A percentile compares a stretch with the other conserved stretches of the same genome.
phyloP scores from a whole-genome alignment of 768 basidiomycete species.

The Punctularia strigosozonata region DNA sequence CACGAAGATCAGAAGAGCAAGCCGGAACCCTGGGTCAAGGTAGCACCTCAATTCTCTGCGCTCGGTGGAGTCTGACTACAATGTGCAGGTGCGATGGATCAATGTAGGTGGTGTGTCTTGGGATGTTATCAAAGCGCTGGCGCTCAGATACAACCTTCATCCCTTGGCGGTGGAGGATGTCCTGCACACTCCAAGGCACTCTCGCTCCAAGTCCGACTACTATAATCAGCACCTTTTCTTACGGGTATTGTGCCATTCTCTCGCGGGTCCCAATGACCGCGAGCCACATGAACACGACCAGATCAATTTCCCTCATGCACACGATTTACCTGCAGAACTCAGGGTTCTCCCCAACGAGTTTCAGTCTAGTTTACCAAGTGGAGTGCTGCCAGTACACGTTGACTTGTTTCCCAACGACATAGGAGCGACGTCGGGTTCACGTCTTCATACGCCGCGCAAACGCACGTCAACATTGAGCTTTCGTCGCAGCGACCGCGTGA shows the following conservation, averaged over 20 bases:
- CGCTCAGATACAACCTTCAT: constrained; percentile 55
- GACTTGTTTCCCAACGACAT: no score
- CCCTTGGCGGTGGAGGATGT: constrained; percentile 65
- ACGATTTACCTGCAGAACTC: constrained; percentile 1
- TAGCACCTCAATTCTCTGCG: no score
- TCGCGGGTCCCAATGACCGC: constrained; percentile 17
- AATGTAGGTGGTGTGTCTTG: constrained; percentile 57
- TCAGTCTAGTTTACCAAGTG: no score
- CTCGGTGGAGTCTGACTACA: no score
- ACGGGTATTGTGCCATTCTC: constrained; percentile 52
- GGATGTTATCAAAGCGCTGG: constrained; percentile 62
- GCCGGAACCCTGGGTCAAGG: constrained; percentile 51
- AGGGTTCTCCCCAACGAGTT: background rate
- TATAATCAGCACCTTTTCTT: constrained; percentile 62
- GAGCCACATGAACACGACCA: background rate
- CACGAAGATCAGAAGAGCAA: constrained; percentile 28
- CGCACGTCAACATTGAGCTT: no score
- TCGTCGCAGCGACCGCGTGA: no score
- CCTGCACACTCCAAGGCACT: constrained; percentile 30
- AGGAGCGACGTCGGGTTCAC: no score
- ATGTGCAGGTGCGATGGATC: constrained; percentile 73
- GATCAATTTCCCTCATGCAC: background rate
- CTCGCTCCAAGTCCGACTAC: constrained; percentile 61
- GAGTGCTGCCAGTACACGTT: no score
- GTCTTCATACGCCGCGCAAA: no score